Conservation (phyloP, 495 filamentous ascomycete species). For the Daldinia grandis region DNA sequence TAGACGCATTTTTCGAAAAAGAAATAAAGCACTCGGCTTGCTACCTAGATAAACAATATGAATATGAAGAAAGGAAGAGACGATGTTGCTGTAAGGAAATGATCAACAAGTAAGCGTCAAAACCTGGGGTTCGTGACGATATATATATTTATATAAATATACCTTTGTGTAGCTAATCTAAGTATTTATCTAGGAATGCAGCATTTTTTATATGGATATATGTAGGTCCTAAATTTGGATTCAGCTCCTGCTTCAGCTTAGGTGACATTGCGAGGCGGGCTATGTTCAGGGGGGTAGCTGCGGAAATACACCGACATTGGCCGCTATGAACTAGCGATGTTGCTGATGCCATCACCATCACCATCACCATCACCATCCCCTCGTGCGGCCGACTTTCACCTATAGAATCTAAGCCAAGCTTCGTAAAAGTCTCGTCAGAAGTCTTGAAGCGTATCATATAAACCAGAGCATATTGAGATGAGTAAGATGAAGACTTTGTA, state of each 20-base stretch:
- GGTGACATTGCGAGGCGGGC: constrained; percentile 19
- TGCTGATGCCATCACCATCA: constrained; percentile 12
- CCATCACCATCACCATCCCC: constrained; percentile 5
- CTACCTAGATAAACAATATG: neutral
- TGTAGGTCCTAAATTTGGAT: constrained; percentile 15
- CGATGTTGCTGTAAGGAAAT: constrained; percentile 16
- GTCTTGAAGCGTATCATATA: neutral
- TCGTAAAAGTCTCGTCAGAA: constrained; percentile 1
- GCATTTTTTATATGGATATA: neutral
- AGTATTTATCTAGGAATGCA: neutral
- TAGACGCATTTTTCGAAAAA: constrained; percentile 20
- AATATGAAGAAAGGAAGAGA: neutral
- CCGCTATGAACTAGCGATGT: neutral
- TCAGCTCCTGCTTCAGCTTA: constrained; percentile 18
- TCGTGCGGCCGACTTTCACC: neutral
- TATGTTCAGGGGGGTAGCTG: constrained; percentile 8
- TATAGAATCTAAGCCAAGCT: neutral
- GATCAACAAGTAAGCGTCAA: constrained; percentile 1
- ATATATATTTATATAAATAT: constrained; percentile 14
- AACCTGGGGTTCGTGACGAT: neutral
- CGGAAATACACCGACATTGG: constrained; percentile 1
- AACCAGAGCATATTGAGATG: constrained; percentile 9
- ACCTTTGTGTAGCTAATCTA: no score
- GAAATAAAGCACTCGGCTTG: neutral
- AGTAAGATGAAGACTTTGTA: constrained; percentile 11